Conservation (phyloP, 2,329 filamentous ascomycete genomes). For the Aurifilum marmelostoma region DNA sequence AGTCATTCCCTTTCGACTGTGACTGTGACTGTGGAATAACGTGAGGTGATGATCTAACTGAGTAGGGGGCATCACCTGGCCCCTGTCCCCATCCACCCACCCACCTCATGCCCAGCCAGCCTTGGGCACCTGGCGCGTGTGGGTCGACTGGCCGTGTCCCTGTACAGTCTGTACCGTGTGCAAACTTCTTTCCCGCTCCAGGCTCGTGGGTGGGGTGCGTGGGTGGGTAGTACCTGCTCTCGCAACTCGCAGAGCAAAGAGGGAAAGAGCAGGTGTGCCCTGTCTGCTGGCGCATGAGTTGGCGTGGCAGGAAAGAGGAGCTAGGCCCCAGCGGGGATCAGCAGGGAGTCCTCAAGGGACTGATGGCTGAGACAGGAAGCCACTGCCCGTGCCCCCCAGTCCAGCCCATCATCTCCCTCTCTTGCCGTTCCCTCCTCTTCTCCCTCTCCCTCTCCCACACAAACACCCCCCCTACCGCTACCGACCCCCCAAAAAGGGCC, state of each 20-base stretch:
- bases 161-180: neutral
- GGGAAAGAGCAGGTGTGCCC: neutral
- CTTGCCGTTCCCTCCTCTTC: neutral
- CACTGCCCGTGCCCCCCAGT: conserved; percentile 14
- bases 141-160: neutral
- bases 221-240: neutral
- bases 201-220: neutral
- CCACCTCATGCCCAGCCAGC: neutral
- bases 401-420: neutral
- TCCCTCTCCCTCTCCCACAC: conserved; percentile 25
- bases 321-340: neutral
- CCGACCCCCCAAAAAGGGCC: conserved; percentile 12
- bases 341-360: conserved; percentile 4
- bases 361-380: conserved; percentile 16
- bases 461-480: conserved; percentile 12
- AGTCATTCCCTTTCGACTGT: too few relatives aligned
- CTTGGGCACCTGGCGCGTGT: conserved; percentile 3
- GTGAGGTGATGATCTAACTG: conserved; percentile 1
- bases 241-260: neutral
- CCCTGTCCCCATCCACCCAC: neutral
- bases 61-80: neutral
- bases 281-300: conserved; percentile 1
- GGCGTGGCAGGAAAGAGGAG: conserved; percentile 5
- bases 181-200: neutral
- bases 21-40: neutral